Evolutionary conservation across 345 rosid species (phyloP), one percentile per base, ranked within the genome.

Genomic region (Gossypium raimondii): DNA sequence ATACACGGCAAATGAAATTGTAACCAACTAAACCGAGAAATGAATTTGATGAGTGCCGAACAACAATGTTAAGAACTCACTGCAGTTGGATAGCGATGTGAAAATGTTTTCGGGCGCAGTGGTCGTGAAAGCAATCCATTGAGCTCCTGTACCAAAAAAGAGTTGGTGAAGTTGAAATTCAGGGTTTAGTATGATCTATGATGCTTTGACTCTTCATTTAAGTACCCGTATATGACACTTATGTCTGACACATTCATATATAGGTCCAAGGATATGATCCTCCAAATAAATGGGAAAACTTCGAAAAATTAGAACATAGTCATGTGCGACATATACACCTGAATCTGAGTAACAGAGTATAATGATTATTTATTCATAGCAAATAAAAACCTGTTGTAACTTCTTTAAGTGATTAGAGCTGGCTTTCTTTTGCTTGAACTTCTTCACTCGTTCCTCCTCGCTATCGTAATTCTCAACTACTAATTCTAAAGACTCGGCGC

Each of bases 61-160:
- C 29, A 24, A n/a, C 61, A 65, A 2, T 22, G 68, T 12, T 13
- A 47, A 41, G 11, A 74, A 79, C 63, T 79, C 85, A 93, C 99
- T 90, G 95, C 99, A 3, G 99, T 93, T 81, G 88, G 89, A 84
- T 86, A 94, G 65, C 91, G 91, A 81, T 82, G 89, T 38, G 99
- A 95, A 85, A 95, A 91, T 73, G 92, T 79, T 67, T 84, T 91
- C 22, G 97, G 98, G 77, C 87, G 94, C 86, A 95, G 80, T 9
- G 97, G 98, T 53, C 74, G 83, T 73, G 97, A 88, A 82, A 95
- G 86, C 22, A 85, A 75, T 20, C 68, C 55, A 78, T 81, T 86
- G 68, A 95, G 97, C 76, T 93, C 97, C 98, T 93, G 92, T 73
- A 78, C 56, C 41, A 2, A 20, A 47, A 48, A 48, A 50, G 71